Percentiles rank a stretch among this genome's conserved stretches.
Conservation (phyloP, 2,329 filamentous ascomycete genomes). For the Passalora sequoiae region DNA sequence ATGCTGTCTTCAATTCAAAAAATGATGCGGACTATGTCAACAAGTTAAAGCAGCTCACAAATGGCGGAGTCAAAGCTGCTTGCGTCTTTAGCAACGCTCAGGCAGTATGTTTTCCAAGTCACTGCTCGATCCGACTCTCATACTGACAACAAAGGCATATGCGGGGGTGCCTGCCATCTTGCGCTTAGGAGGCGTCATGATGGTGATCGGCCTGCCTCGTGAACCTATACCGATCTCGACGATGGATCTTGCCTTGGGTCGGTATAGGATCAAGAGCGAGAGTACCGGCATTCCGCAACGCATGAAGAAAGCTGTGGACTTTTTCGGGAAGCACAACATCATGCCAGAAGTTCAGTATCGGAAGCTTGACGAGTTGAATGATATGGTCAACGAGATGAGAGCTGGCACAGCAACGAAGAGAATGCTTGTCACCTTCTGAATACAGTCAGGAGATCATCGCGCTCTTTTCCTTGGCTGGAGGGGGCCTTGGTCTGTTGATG, state of each 20-base stretch:
- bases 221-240: conserved; percentile 14
- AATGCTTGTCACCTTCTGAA: conserved; percentile 19
- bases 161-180: conserved; percentile 15
- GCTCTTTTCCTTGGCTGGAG: too few relatives aligned
- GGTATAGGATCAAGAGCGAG: conserved; percentile 20
- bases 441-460: too few relatives aligned
- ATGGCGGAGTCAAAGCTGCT: conserved; percentile 15
- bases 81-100: conserved; percentile 20
- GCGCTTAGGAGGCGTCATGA: conserved; percentile 16
- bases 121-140: too few relatives aligned
- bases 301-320: conserved; percentile 20
- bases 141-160: conserved; percentile 10
- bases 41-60: conserved; percentile 15
- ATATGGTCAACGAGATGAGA: conserved; percentile 22
- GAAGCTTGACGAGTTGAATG: conserved; percentile 17
- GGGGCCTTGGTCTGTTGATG: too few relatives aligned
- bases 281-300: conserved; percentile 17
- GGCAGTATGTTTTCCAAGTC: conserved; percentile 15
- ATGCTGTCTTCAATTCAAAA: conserved; percentile 18
- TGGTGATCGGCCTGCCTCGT: conserved; percentile 17
- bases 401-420: conserved; percentile 18
- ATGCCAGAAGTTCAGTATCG: conserved; percentile 17
- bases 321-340: conserved; percentile 17
- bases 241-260: conserved; percentile 17
- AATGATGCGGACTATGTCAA: conserved; percentile 10